Evolutionary conservation across 2,329 filamentous ascomycete species (phyloP), one percentile per base, ranked within the genome.

Genomic region (Rasamsonia emersonii): DNA sequence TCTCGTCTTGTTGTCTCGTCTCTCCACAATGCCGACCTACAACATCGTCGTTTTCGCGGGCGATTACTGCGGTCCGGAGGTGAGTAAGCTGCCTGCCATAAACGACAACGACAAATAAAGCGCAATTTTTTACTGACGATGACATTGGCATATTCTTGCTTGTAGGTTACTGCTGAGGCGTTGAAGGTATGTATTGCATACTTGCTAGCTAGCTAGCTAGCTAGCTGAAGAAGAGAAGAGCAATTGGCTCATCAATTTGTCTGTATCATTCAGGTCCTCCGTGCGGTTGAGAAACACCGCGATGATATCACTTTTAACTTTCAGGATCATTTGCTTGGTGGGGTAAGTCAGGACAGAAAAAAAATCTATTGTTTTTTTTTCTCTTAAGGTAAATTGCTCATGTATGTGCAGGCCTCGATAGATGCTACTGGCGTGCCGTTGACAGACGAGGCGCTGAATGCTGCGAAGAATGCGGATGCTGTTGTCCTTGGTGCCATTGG

Each of bases 401-500:
- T 30, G n/a, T n/a, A n/a, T 18, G 11, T 32, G 38, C 30, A 94
- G 86, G 82, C 78, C 59, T 95, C 88, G 28, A 95, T 96, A 62
- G 79, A 95, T 53, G 78, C 77, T 11, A 77, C 77, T 52, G 84
- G 85, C 48, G 73, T 67, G 18, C 79, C 89, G 18, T 69, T 96
- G 40, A 93, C 86, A 32, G 79, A 91, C 47, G 77, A 82, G 50
- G 85, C 86, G 40, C 81, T 96, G 48, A 66, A 67, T 9, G 86
- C 86, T 20, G 86, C 86, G 45, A 88, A 93, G 62, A 68, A 73
- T 31, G 86, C 88, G 42, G 82, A 94, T 60, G 89, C 88, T 23
- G 82, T 96, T 38, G 78, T 96, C 38, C 78, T 96, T 33, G 89
- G 88, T 46, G 86, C 89, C 47, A 93, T 96, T 52, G 89, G 89